Percentiles rank a stretch among this genome's conserved stretches.
These are phyloP conservation scores for Rossbeevera mucosa DNA, from an alignment of 768 basidiomycete genomes.

Conservation along the genomic window DNA sequence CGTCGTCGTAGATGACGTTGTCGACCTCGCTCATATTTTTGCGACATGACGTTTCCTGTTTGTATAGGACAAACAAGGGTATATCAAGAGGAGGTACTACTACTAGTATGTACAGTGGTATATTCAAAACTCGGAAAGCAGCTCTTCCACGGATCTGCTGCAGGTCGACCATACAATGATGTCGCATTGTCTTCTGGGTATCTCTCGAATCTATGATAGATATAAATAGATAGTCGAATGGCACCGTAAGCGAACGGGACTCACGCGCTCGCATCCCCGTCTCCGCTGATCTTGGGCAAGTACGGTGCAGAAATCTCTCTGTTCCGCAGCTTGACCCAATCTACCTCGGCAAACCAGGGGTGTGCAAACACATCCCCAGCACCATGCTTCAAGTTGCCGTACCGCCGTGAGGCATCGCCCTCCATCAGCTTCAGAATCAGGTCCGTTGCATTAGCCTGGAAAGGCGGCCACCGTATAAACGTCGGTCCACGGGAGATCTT, in stretches of 20 bases:
- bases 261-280: conserved; percentile 93
- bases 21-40: conserved; percentile 29
- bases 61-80: conserved; percentile 28
- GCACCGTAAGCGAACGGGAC: conserved; percentile 27
- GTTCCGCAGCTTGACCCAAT: conserved; percentile 75
- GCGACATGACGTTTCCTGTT: conserved; percentile 35
- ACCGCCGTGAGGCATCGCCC: conserved; percentile 78
- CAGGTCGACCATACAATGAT: conserved; percentile 53
- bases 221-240: background rate
- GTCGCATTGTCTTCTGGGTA: conserved; percentile 74
- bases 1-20: conserved; percentile 19
- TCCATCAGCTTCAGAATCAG: conserved; percentile 91
- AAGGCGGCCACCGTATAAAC: conserved; percentile 74
- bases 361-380: conserved; percentile 90
- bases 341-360: conserved; percentile 91
- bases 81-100: background rate
- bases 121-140: conserved; percentile 82
- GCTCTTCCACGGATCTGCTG: conserved; percentile 57
- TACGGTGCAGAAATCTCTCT: conserved; percentile 95
- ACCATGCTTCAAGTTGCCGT: conserved; percentile 86
- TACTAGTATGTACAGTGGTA: conserved; percentile 35
- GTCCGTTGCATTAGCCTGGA: conserved; percentile 75
- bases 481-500: conserved; percentile 77
- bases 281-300: conserved; percentile 84
- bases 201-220: conserved; percentile 55